These are phyloP conservation scores for Yueomyces sp. DNA, from an alignment of 805 yeast species.

Conservation along the genomic window DNA sequence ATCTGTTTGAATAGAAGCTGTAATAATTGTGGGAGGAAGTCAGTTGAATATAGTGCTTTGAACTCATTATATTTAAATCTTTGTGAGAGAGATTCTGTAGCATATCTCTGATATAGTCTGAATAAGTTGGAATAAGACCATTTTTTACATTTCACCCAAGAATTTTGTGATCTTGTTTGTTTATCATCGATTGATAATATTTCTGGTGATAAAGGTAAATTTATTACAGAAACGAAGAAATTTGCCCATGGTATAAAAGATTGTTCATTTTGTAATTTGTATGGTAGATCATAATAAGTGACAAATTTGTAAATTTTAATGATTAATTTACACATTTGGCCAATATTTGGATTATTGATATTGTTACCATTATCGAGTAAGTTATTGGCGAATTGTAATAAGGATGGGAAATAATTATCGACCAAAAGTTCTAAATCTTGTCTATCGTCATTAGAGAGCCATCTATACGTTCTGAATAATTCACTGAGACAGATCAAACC, in stretches of 20 bases:
- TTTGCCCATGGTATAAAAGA: constrained; percentile 55
- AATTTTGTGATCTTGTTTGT: constrained; percentile 43
- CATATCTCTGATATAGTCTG: constrained; percentile 61
- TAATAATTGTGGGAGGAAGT: constrained; percentile 64
- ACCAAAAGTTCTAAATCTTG: constrained; percentile 42
- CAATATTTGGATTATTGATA: constrained; percentile 27
- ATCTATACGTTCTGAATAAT: constrained; percentile 56
- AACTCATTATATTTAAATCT: constrained; percentile 51
- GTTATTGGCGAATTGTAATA: constrained; percentile 52
- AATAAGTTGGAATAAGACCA: constrained; percentile 78
- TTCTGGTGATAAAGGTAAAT: constrained; percentile 32
- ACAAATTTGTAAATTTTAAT: constrained; percentile 69
- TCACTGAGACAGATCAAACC: constrained; percentile 64
- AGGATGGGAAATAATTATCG: constrained; percentile 45
- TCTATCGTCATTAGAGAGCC: constrained; percentile 48
- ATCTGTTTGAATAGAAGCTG: constrained; percentile 50
- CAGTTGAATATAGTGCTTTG: constrained; percentile 35
- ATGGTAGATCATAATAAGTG: constrained; percentile 61
- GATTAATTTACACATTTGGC: constrained; percentile 63
- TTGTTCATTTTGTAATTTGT: constrained; percentile 41
- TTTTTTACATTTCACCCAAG: constrained; percentile 68
- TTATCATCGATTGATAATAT: constrained; percentile 30
- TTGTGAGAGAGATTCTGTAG: constrained; percentile 32
- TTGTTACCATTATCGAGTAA: constrained; percentile 27
- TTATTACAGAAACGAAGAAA: constrained; percentile 56